Base-by-base conservation (phyloP, 768 basidiomycete species). In the Naganishia randhawae region DNA sequence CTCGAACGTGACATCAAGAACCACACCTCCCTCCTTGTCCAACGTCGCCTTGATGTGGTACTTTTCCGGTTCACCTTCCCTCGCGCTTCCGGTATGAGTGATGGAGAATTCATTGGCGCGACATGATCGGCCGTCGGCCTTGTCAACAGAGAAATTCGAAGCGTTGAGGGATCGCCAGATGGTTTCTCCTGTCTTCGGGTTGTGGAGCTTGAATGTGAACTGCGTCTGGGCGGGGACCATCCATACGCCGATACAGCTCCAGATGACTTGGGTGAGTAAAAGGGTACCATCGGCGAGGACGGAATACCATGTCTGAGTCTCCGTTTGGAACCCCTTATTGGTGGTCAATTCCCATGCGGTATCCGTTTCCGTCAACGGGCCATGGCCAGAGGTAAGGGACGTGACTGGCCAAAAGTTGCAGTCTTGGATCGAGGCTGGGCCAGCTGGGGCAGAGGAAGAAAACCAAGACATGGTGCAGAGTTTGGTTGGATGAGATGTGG, bases 141-240 rank as follows among this genome's bases (percentile, higher is more conserved):
- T 70, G 19, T 67, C 64, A 10, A 70, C 27, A 63, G 77, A 75
- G 62, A 75, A 75, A 14, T 73, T 74, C 3, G 73, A 65, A 3
- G 74, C 89, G 68, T 92, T 92, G 78, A 92, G 77, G 31, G 91
- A 92, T 79, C 89, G 90, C 94, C 94, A 99, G 67, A 82, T 83
- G 52, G 81, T 84, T 74, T 89, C 84, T 66, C 86, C 85, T 22
- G 88, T 91, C 70, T 85, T 84, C 6, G 92, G 88, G 75, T 96
- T 85, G 82, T 85, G 88, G 61, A 89, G 81, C 81, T 93, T 95
- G 86, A 88, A 93, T 4, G 87, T 90, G 80, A 97, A 91, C 80
- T 99, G 95, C 74, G 95, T 88, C 33, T 89, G 91, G 3, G 96
- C 93, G 76, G 90, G 94, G 87, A 94, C 93, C 69, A 97, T 78